These are phyloP conservation scores for Wickerhamiella alocasiicola DNA, from an alignment of 805 yeast genomes.

Conservation along the genomic window DNA sequence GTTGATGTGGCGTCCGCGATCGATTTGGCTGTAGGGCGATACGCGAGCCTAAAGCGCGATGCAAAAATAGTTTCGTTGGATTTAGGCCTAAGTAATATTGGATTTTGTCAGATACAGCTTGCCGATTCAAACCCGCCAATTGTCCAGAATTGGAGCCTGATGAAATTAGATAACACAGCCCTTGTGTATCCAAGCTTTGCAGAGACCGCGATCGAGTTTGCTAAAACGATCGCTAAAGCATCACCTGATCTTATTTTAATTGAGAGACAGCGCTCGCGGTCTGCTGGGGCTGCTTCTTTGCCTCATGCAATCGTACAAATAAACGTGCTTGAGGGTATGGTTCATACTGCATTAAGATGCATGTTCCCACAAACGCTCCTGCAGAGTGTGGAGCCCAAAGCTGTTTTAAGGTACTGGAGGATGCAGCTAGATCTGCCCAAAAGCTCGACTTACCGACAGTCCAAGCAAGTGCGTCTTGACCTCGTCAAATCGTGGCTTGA, in stretches of 20 bases:
- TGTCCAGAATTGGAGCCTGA: conserved; percentile 13
- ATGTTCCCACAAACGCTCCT: conserved; percentile 12
- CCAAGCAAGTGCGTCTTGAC: conserved; percentile 20
- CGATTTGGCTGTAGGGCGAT: not conserved
- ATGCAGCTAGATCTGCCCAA: not conserved
- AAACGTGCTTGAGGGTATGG: conserved; percentile 43
- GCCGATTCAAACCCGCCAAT: not conserved
- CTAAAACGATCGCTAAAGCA: conserved; percentile 4
- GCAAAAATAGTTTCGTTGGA: conserved; percentile 25
- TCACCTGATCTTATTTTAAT: conserved; percentile 35
- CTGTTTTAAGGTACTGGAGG: conserved; percentile 22
- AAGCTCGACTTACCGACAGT: conserved; percentile 16
- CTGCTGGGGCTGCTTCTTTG: conserved; percentile 35
- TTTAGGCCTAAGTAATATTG: conserved; percentile 27
- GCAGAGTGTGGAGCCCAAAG: conserved; percentile 21
- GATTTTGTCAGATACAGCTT: conserved; percentile 20
- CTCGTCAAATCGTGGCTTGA: conserved; percentile 19
- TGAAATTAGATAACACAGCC: conserved; percentile 8
- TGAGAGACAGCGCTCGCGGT: conserved; percentile 46
- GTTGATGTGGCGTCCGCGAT: not conserved
- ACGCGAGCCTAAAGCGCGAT: not conserved
- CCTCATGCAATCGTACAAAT: conserved; percentile 41
- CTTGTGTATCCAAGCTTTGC: conserved; percentile 24
- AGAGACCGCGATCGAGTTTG: conserved; percentile 17
- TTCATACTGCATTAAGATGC: conserved; percentile 26